phyloP scores from a whole-genome alignment of 2,329 filamentous ascomycete genomes.

The Fusarium transvaalense region DNA sequence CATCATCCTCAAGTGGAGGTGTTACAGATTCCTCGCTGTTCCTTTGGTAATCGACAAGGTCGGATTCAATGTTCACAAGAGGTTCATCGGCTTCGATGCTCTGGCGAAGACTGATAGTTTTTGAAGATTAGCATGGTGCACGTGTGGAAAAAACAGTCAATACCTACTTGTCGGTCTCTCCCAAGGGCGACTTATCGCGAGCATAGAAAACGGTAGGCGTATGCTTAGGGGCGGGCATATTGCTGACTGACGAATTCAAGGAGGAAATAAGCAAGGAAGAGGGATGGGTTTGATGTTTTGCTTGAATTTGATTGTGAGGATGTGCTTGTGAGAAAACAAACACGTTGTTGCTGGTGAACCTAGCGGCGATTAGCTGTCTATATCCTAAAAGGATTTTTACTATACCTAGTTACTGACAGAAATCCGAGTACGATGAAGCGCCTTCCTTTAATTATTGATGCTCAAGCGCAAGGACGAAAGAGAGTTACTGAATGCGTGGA shows the following conservation, averaged over 20 bases:
- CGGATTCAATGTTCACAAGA: constrained; percentile 14
- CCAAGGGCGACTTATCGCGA: constrained; percentile 31
- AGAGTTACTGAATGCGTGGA: neutral
- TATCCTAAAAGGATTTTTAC: neutral
- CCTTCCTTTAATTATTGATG: neutral
- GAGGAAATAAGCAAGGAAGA: neutral
- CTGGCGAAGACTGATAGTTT: constrained; percentile 4
- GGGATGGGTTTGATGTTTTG: neutral
- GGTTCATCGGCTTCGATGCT: constrained; percentile 29
- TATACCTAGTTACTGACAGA: neutral
- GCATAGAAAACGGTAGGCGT: constrained; percentile 40
- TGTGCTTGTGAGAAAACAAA: neutral
- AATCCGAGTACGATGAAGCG: neutral
- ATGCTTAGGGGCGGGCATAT: constrained; percentile 32
- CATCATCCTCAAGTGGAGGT: neutral
- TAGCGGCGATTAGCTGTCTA: neutral
- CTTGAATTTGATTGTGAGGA: neutral
- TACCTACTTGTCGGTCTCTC: constrained; percentile 33
- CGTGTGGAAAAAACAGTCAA: fast-evolving
- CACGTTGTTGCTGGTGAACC: neutral
- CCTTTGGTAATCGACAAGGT: constrained; percentile 22
- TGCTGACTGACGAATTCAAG: neutral
- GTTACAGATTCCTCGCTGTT: constrained; percentile 3
- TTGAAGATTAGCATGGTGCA: constrained; percentile 8
- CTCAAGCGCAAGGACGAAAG: neutral